phyloP scores from a whole-genome alignment of 2,329 filamentous ascomycete genomes.

The Teratosphaeria epicoccoides region DNA sequence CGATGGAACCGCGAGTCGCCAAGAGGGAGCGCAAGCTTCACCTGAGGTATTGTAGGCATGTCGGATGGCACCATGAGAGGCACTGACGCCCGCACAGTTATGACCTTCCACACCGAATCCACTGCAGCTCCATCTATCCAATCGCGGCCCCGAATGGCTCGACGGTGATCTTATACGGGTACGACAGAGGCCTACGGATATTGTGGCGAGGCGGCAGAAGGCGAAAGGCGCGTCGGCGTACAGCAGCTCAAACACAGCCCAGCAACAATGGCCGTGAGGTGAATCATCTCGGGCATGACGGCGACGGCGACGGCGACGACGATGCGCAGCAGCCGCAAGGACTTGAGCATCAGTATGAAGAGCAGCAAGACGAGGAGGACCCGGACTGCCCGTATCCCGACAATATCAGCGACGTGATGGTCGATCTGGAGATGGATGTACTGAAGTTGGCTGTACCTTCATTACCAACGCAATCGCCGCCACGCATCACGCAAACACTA shows the following conservation, averaged over 20 bases:
- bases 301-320: constrained; percentile 45
- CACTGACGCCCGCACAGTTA: constrained; percentile 36
- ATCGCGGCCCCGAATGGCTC: constrained; percentile 50
- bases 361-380: constrained; percentile 49
- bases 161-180: constrained; percentile 49
- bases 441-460: constrained; percentile 42
- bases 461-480: constrained; percentile 4
- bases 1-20: constrained; percentile 19
- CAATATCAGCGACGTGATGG: constrained; percentile 45
- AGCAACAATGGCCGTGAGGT: constrained; percentile 33
- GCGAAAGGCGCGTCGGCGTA: constrained; percentile 4
- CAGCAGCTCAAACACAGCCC: neutral
- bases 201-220: constrained; percentile 49
- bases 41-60: constrained; percentile 17
- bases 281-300: constrained; percentile 46
- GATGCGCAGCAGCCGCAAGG: constrained; percentile 25
- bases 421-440: constrained; percentile 44
- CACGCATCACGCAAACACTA: constrained; percentile 18
- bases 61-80: neutral
- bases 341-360: constrained; percentile 35
- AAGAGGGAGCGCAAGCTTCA: constrained; percentile 25
- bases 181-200: constrained; percentile 47
- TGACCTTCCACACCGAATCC: constrained; percentile 47
- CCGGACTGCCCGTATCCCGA: constrained; percentile 43
- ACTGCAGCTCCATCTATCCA: constrained; percentile 48